Conservation (phyloP, 441 rosid genomes). For the Raphanus hybrid region DNA sequence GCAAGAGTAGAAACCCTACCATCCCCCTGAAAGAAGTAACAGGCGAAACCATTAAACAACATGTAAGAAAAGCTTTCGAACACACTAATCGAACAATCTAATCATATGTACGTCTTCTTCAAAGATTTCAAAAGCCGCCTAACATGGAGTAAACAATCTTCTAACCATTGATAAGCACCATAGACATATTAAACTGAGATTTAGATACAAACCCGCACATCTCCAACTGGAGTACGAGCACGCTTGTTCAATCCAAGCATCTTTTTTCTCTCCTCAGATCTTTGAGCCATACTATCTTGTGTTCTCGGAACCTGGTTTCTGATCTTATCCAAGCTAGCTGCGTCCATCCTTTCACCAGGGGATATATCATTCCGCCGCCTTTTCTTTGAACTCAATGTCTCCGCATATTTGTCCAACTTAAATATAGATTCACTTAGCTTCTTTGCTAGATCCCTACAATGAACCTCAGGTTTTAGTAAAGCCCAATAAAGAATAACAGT, state of each 20-base stretch:
- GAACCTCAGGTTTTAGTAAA: slow-evolving; percentile 30
- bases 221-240: slow-evolving; percentile 56
- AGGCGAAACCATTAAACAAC: slow-evolving; percentile 24
- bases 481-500: not conserved
- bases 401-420: slow-evolving; percentile 61
- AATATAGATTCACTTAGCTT: slow-evolving; percentile 56
- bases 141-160: slow-evolving; percentile 11
- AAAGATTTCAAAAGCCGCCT: not conserved
- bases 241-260: slow-evolving; percentile 65
- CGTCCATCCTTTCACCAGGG: slow-evolving; percentile 54
- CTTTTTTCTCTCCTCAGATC: slow-evolving; percentile 64
- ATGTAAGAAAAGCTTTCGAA: too few relatives aligned
- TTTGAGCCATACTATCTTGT: slow-evolving; percentile 52
- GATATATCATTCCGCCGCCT: slow-evolving; percentile 55
- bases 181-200: slow-evolving; percentile 12
- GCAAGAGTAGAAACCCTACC: slow-evolving; percentile 52
- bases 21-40: slow-evolving; percentile 55
- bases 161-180: slow-evolving; percentile 1
- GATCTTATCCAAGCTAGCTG: slow-evolving; percentile 53
- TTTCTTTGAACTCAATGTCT: slow-evolving; percentile 62
- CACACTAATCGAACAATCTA: slow-evolving; percentile 20
- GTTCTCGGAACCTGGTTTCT: slow-evolving; percentile 62
- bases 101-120: not conserved
- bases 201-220: slow-evolving; percentile 63
- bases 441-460: slow-evolving; percentile 65